Evolutionary conservation across 768 basidiomycete species (phyloP).

Genomic region (Suillus cothurnatus): DNA sequence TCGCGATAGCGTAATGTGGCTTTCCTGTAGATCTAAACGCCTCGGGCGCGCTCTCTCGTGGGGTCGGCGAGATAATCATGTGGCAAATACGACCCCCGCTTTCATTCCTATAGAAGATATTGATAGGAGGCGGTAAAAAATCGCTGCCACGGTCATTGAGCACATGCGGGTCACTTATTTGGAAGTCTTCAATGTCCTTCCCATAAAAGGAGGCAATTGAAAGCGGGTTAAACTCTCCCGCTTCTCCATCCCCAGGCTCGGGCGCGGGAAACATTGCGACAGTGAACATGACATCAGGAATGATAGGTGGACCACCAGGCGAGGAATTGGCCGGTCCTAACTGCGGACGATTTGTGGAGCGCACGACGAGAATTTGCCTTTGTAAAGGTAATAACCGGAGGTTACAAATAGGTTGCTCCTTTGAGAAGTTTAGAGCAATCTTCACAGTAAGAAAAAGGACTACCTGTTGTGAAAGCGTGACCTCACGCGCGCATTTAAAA

Average conservation of each 20-base stretch:
- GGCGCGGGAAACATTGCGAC: conserved; percentile 34
- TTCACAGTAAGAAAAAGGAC: conserved; percentile 15
- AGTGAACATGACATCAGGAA: conserved; percentile 31
- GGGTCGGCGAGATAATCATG: conserved; percentile 30
- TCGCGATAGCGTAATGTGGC: conserved; percentile 33
- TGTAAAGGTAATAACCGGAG: conserved; percentile 55
- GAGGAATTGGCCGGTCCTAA: conserved; percentile 4
- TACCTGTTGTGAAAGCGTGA: conserved; percentile 24
- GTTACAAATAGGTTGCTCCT: conserved; percentile 54
- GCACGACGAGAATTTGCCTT: conserved; percentile 52
- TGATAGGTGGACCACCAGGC: conserved; percentile 17
- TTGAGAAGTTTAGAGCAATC: conserved; percentile 9
- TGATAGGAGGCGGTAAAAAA: conserved; percentile 33
- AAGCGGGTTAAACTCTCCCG: conserved; percentile 25
- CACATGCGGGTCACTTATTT: conserved; percentile 33
- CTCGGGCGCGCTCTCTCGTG: conserved; percentile 21
- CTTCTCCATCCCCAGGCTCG: conserved; percentile 32
- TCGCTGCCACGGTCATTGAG: conserved; percentile 23
- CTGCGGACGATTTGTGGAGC: conserved; percentile 35
- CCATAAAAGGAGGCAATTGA: conserved; percentile 34
- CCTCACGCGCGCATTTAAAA: conserved; percentile 42
- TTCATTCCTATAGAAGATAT: conserved; percentile 35
- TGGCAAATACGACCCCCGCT: conserved; percentile 31
- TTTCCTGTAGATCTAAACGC: conserved; percentile 21
- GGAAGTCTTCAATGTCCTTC: conserved; percentile 36